A percentile compares a stretch with the other conserved stretches of the same genome.
These are phyloP conservation scores for Cercophora samala DNA, from an alignment of 495 filamentous ascomycete genomes.

Conservation along the genomic window DNA sequence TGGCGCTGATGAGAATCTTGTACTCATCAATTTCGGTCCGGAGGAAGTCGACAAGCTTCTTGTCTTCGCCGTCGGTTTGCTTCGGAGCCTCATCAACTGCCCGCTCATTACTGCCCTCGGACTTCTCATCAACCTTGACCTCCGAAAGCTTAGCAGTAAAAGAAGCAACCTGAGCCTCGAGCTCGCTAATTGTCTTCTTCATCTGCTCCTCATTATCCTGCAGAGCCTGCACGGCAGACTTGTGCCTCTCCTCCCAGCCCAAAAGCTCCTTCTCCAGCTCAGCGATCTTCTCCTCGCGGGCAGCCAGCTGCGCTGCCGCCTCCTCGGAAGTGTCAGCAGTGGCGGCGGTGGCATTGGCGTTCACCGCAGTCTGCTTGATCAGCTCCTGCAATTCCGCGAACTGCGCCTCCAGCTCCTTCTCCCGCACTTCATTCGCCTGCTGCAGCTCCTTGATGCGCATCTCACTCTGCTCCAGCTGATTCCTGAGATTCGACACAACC, in stretches of 20 bases:
- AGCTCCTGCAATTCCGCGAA: constrained; percentile 63
- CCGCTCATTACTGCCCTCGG: constrained; percentile 26
- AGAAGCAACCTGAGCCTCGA: constrained; percentile 56
- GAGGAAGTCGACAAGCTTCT: constrained; percentile 62
- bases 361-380: constrained; percentile 40
- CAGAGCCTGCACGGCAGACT: constrained; percentile 65
- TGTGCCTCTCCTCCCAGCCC: constrained; percentile 72
- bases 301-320: constrained; percentile 30
- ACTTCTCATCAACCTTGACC: constrained; percentile 31
- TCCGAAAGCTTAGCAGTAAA: constrained; percentile 39
- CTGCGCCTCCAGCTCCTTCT: constrained; percentile 68
- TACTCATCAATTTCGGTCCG: constrained; percentile 76
- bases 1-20: constrained; percentile 63
- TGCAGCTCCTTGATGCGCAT: constrained; percentile 70
- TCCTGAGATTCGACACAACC: constrained; percentile 80
- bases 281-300: constrained; percentile 61
- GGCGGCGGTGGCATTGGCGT: background rate
- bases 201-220: constrained; percentile 71
- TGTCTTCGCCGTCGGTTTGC: constrained; percentile 51
- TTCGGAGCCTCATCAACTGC: constrained; percentile 34
- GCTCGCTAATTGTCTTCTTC: constrained; percentile 63
- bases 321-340: constrained; percentile 25
- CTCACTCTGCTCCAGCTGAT: constrained; percentile 83
- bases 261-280: constrained; percentile 72
- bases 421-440: constrained; percentile 65